These are phyloP conservation scores for Claviceps maximensis DNA, from an alignment of 2,329 filamentous ascomycete genomes.

Conservation along the genomic window DNA sequence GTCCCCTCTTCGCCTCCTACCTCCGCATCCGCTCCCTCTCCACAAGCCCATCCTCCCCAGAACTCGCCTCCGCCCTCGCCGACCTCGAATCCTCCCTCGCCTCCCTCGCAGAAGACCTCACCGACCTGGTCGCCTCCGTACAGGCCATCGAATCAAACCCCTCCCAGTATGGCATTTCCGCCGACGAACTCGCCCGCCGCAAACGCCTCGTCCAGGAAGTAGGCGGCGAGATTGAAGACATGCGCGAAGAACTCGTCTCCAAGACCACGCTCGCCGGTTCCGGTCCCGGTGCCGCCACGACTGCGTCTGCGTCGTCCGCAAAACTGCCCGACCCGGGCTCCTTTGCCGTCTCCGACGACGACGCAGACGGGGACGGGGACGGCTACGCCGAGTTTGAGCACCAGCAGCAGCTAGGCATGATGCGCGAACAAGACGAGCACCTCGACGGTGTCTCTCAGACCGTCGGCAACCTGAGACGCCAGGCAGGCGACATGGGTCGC, in stretches of 20 bases:
- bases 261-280: slow-evolving; percentile 2
- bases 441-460: slow-evolving; percentile 87
- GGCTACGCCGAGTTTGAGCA: slow-evolving; percentile 77
- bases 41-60: slow-evolving; percentile 58
- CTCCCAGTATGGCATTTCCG: slow-evolving; percentile 71
- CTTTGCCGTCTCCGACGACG: slow-evolving; percentile 40
- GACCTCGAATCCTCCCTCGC: slow-evolving; percentile 55
- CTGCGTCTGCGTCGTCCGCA: slow-evolving; percentile 12
- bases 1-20: slow-evolving; percentile 86
- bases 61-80: slow-evolving; percentile 64
- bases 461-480: slow-evolving; percentile 76
- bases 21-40: slow-evolving; percentile 85
- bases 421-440: slow-evolving; percentile 88
- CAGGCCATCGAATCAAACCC: slow-evolving; percentile 79
- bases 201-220: slow-evolving; percentile 77
- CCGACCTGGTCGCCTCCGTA: slow-evolving; percentile 79
- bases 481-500: slow-evolving; percentile 90
- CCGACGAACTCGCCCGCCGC: slow-evolving; percentile 68
- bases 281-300: slow-evolving; percentile 19
- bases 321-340: slow-evolving; percentile 40
- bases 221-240: slow-evolving; percentile 76
- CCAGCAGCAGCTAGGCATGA: slow-evolving; percentile 78
- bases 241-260: slow-evolving; percentile 60
- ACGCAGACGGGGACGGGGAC: slow-evolving; percentile 43
- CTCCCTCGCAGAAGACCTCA: slow-evolving; percentile 67